Conservation (phyloP, 768 basidiomycete species). For the Termitomyces sp. region DNA sequence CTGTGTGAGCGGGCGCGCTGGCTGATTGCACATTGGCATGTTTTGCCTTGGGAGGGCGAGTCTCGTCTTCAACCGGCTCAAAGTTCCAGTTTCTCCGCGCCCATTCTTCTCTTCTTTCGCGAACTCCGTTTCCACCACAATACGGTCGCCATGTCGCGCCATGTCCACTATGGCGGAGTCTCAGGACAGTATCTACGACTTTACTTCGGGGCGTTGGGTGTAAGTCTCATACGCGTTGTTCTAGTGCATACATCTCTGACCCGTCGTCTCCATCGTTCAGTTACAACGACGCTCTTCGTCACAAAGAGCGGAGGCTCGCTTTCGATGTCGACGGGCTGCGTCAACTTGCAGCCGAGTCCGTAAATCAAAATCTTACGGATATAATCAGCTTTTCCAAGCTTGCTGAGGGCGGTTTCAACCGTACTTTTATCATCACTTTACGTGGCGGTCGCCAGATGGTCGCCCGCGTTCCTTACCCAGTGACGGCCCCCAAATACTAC, state of each 20-base stretch:
- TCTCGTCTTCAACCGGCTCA: background rate
- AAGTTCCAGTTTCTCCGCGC: background rate
- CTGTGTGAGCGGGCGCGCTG: no score
- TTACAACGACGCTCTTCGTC: background rate
- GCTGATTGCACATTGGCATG: background rate
- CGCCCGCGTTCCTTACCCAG: background rate
- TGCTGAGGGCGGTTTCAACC: no score
- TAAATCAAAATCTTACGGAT: background rate
- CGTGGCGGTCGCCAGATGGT: background rate
- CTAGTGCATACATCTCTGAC: background rate
- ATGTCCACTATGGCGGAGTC: background rate
- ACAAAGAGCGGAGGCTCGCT: background rate
- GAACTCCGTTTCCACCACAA: background rate
- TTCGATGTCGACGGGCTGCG: background rate
- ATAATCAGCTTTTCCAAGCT: background rate
- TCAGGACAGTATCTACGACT: background rate
- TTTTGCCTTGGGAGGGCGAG: background rate
- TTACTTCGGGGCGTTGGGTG: background rate
- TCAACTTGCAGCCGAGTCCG: background rate
- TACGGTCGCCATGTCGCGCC: background rate
- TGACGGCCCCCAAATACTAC: background rate
- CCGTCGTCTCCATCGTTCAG: background rate
- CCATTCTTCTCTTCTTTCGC: no score
- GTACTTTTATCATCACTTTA: background rate
- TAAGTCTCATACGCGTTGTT: background rate